Evolutionary conservation across 108 stramenopile species (phyloP), one percentile per base, ranked within the genome.

Genomic region (Nitzschia sp.): DNA sequence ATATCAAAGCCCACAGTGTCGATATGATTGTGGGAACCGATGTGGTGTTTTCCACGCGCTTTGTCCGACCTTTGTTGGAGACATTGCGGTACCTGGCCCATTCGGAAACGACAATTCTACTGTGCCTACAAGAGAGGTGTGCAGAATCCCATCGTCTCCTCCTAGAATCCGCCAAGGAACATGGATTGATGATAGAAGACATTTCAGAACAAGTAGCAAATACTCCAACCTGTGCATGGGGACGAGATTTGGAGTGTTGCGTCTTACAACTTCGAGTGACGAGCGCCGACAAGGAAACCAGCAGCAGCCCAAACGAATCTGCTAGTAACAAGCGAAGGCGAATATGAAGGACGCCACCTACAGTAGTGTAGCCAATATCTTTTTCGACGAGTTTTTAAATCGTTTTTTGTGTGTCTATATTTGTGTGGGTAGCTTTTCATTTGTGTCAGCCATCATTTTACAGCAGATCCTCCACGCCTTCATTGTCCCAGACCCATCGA

Each of bases 11-110:
- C 2, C 72, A 83, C 72, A 76, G 82, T 3, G 75, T 86, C 51
- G 90, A 91, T 75, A 86, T 83, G 21, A 86, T 91, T 58, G 72
- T 91, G 8, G 90, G 86, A 21, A 91, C 90, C 3, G 90, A 91
- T 71, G 90, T 91, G 19, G 75, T 91, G 2, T 91, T 91, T 78
- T 68, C 85, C 9, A 81, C 81, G 2, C 18, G 59, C 25, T 72
- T 91, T 51, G 90, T 91, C 0, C 28, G 62, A 19, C 90, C 90
- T 8, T 54, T 91, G 23, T 67, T 86, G 34, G 49, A 80, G 48
- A 88, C 90, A 18, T 55, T 91, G 54, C 48, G 58, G 26, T 71
- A 62, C 34, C 60, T 91, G 69, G 66, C 81, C 0, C 75, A 85
- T 21, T 59, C 60, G 6, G 49, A 56, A 42, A 82, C 85, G 1